A percentile compares a stretch with the other conserved stretches of the same genome.
phyloP scores from a whole-genome alignment of 2,329 filamentous ascomycete genomes.

The Tricladium varicosporioides region DNA sequence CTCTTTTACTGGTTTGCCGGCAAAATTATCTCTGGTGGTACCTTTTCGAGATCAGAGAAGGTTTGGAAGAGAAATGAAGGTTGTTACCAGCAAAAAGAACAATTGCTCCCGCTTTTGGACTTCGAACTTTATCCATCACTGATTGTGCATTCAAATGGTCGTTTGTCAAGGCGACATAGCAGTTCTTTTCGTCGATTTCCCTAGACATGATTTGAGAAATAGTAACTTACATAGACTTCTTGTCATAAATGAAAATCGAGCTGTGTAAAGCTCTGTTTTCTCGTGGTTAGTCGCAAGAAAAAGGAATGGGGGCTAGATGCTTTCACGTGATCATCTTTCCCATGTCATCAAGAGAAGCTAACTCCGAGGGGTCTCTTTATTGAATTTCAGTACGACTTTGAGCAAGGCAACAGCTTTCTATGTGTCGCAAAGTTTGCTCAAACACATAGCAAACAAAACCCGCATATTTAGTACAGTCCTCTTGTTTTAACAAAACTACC shows the following conservation, averaged over 20 bases:
- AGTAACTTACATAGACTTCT: too few species aligned
- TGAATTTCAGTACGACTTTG: too few species aligned
- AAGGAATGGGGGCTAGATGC: too few species aligned
- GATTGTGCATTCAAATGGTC: conserved; percentile 54
- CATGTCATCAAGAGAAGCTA: too few species aligned
- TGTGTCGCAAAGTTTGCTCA: too few species aligned
- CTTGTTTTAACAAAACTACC: conserved; percentile 24
- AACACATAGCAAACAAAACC: background rate
- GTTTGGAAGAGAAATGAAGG: conserved; percentile 5
- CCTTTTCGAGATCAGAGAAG: conserved; percentile 44
- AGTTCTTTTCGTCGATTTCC: conserved; percentile 47
- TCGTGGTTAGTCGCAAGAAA: too few species aligned
- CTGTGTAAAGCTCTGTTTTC: too few species aligned
- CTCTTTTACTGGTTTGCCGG: conserved; percentile 66
- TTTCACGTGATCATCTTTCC: too few species aligned
- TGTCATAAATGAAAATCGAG: too few species aligned
- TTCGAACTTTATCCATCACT: conserved; percentile 66
- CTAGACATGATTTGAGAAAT: conserved; percentile 27
- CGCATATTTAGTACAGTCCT: conserved; percentile 1
- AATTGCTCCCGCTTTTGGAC: conserved; percentile 70
- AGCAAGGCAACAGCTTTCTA: too few species aligned
- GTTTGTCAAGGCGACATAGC: conserved; percentile 69
- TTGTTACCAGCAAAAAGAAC: conserved; percentile 69
- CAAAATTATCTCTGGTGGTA: conserved; percentile 76
- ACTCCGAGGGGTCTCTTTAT: too few species aligned